Percentiles rank a stretch among this genome's conserved stretches.
phyloP scores from a whole-genome alignment of 495 filamentous ascomycete genomes.

The Sporormia fimetaria region DNA sequence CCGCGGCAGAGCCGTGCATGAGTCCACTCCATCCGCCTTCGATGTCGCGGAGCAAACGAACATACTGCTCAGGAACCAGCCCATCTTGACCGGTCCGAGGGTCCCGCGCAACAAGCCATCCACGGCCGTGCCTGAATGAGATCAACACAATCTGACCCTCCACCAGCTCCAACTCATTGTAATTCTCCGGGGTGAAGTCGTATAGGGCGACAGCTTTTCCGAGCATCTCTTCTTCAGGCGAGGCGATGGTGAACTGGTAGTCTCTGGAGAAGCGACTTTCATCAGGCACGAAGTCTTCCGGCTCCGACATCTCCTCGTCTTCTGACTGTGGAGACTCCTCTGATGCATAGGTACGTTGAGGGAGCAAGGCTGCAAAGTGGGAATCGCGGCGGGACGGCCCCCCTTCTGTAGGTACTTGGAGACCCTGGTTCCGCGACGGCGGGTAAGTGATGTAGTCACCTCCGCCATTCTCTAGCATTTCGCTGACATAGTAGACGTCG shows the following conservation, averaged over 20 bases:
- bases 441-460: slow-evolving; percentile 77
- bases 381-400: slow-evolving; percentile 35
- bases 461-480: slow-evolving; percentile 55
- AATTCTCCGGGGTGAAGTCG: slow-evolving; percentile 88
- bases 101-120: slow-evolving; percentile 94
- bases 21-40: slow-evolving; percentile 47
- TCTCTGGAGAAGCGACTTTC: slow-evolving; percentile 71
- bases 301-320: slow-evolving; percentile 26
- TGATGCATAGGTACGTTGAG: slow-evolving; percentile 46
- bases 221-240: slow-evolving; percentile 94
- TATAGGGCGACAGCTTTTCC: slow-evolving; percentile 93
- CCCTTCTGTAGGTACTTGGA: slow-evolving; percentile 38
- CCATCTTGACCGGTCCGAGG: slow-evolving; percentile 83
- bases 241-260: slow-evolving; percentile 91
- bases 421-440: slow-evolving; percentile 28
- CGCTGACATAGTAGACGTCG: slow-evolving; percentile 65
- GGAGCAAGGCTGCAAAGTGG: slow-evolving; percentile 39
- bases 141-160: slow-evolving; percentile 97
- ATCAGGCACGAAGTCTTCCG: slow-evolving; percentile 42
- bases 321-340: slow-evolving; percentile 32
- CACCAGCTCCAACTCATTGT: slow-evolving; percentile 84
- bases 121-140: slow-evolving; percentile 87
- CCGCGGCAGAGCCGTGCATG: slow-evolving; percentile 17
- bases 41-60: slow-evolving; percentile 83
- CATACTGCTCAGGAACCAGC: slow-evolving; percentile 92